Evolutionary conservation across 2,329 filamentous ascomycete genomes (phyloP), one percentile per base, ranked within the genome.

Genomic region (Fusarium devonianum): DNA sequence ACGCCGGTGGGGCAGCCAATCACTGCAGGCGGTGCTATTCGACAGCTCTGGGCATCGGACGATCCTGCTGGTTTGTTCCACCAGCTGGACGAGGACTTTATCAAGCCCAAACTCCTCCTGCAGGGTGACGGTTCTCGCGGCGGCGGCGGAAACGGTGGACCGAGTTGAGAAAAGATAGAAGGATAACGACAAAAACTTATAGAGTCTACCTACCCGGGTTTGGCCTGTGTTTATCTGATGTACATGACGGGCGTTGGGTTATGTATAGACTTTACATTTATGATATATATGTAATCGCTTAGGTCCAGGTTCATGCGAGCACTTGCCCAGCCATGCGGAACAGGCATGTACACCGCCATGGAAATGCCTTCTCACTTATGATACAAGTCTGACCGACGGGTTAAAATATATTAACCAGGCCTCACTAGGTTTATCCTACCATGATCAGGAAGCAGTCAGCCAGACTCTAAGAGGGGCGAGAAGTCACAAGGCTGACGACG

Each of bases 61-160:
- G 94, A 99, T 69, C 92, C 95, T 33, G 89, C 90, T 8, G 91
- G 89, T 34, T 84, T 95, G 74, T 96, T 99, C 72, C 87, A 86
- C 61, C 92, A 96, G 73, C 77, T 99, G 52, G 94, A 99, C 70
- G 94, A 99, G 72, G 91, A 92, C 53, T 97, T 92, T 70, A 92
- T 97, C 72, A 97, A 97, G 78, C 93, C 93, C 13, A 90, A 87
- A 68, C 74, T 97, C 45, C 73, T 97, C 58, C 80, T 97, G 14
- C 92, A 97, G 73, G 88, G 87, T 34, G 78, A 78, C 17, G 52
- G 52, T 7, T 48, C 60, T 5, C 58, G 66, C n/a, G 67, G 69
- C 4, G 61, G 56, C 5, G 61, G 56, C 12, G 62, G 65, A 3
- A 62, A 63, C 33, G 58, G 64, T 16, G 58, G 62, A 17, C 48